Base-by-base conservation (phyloP, 768 basidiomycete genomes). In the Tulasnella sp. region DNA sequence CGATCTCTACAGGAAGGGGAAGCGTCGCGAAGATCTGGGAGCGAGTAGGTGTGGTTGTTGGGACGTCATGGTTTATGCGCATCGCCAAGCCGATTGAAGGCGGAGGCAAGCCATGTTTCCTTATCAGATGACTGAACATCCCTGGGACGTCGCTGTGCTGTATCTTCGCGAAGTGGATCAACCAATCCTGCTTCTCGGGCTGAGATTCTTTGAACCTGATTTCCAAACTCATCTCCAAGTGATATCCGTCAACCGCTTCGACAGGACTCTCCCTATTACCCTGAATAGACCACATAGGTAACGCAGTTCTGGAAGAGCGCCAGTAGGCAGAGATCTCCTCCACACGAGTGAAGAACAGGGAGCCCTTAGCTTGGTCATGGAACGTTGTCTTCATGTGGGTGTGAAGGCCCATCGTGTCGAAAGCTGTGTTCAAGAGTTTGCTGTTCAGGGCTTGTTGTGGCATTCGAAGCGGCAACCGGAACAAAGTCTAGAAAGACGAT, bases 21-120 rank as follows among this genome's bases (percentile, higher is more conserved):
- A 80, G 66, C 0, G 70, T 72, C 8, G 76, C 74, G 56, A 78
- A 79, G 21, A 80, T 64, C 31, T 78, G 66, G 63, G 79, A 77
- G 1, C 74, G 70, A 0, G 76, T 71, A 78, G 65, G 15, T 38
- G 34, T 15, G 15, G 7, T 15, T 38, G 34, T 15, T 15, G 7
- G 45, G 74, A 70, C 59, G 77, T 77, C 0, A 74, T 73, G 0
- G 74, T 76, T 11, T 2, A 55, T 3, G 11, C 43, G 8, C 41
- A 55, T 17, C 9, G 53, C 53, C 2, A 55, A 5, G 10, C 41
- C 38, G n/a, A 55, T n/a, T 1, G 53, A 21, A 3, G 41, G 53
- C 21, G 22, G 11, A 12, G 53, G 53, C 19, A 55, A 41, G 17
- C 53, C 19, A 44, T 55, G 42, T 17, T 27, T 22, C 2, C 22